Base-by-base conservation (phyloP, 2,329 filamentous ascomycete genomes). In the Tolypocladium guangdongense region DNA sequence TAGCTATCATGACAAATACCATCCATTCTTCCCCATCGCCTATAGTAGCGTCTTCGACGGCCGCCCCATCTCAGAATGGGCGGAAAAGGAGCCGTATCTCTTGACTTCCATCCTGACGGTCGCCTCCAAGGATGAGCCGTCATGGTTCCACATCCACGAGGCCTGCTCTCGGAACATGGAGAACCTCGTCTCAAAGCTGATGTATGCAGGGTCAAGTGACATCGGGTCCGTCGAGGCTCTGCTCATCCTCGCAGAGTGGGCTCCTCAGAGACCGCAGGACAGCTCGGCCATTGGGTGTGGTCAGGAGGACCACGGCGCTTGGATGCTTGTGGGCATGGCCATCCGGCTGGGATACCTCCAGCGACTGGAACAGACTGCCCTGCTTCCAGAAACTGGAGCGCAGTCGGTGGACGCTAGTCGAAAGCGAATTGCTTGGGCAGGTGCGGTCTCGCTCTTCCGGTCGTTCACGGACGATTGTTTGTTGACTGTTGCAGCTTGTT, bases 251-350 rank as follows among this genome's bases (percentile, higher is more conserved):
- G 85, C 86, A 0, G 85, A 89, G 62, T 89, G 86, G 86, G 84
- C 83, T 7, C 83, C 84, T 0, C 84, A 86, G 56, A 81, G 82
- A 0, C 76, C 83, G 2, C 73, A 82, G 7, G 77, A 78, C 36
- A 79, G 81, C 33, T 81, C 81, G 35, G 75, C 79, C 30, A 82
- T 88, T 22, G 86, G 85, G 0, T 77, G 84, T 53, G 86, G 86
- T 10, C 85, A 88, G 64, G 86, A 88, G 63, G 85, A 89, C 60
- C 78, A 86, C 46, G 84, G 86, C 33, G 84, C 84, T 0, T 89
- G 86, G 86, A 88, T 88, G 84, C 82, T 88, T 60, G 83, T 88
- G 7, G 86, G 86, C 1, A 77, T 85, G 22, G 86, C 86, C 3
- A 69, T 89, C 7, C 77, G 86, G 7, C 78, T 87, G 3, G 85